Evolutionary conservation across 192 early-diverging fungal species (phyloP).

Genomic region (Phlyctochytrium bullatum): DNA sequence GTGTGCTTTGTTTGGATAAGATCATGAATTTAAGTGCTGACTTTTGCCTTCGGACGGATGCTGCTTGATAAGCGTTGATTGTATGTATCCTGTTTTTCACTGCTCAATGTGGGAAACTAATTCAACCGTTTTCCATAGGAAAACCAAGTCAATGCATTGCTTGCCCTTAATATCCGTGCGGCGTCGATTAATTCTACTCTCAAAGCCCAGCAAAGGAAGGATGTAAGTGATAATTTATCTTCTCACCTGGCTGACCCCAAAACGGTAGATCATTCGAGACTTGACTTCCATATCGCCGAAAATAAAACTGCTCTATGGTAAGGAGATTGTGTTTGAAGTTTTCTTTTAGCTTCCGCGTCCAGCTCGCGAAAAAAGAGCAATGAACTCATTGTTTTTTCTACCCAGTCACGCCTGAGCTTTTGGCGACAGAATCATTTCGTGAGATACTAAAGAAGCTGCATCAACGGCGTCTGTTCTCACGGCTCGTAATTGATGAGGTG

Average conservation of each 20-base stretch:
- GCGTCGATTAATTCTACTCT: constrained; percentile 38
- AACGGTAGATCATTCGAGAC: constrained; percentile 30
- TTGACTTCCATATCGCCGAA: constrained; percentile 19
- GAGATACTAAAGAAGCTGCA: constrained; percentile 29
- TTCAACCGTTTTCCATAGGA: too few relatives aligned
- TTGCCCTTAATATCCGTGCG: constrained; percentile 31
- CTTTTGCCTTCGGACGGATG: too few relatives aligned
- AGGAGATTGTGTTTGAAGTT: not conserved
- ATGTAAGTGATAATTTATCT: constrained; percentile 15
- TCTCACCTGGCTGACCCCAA: not conserved
- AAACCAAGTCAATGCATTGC: constrained; percentile 48
- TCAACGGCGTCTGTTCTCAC: constrained; percentile 22
- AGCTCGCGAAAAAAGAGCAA: not conserved
- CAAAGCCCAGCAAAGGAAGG: constrained; percentile 25
- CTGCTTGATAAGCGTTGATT: constrained; percentile 16
- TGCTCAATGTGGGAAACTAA: too few relatives aligned
- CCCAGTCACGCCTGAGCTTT: constrained; percentile 47
- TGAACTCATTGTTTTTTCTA: not conserved
- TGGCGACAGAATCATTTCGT: constrained; percentile 44
- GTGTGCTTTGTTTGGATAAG: constrained; percentile 1
- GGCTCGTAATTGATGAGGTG: constrained; percentile 50
- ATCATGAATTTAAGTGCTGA: too few relatives aligned
- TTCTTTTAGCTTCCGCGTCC: not conserved
- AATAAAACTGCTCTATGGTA: constrained; percentile 45
- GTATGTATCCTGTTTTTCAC: too few relatives aligned